A percentile compares a stretch with the other conserved stretches of the same genome.
These are phyloP conservation scores for Solanum pimpinellifolium DNA, from an alignment of 257 asterid species.

Conservation along the genomic window DNA sequence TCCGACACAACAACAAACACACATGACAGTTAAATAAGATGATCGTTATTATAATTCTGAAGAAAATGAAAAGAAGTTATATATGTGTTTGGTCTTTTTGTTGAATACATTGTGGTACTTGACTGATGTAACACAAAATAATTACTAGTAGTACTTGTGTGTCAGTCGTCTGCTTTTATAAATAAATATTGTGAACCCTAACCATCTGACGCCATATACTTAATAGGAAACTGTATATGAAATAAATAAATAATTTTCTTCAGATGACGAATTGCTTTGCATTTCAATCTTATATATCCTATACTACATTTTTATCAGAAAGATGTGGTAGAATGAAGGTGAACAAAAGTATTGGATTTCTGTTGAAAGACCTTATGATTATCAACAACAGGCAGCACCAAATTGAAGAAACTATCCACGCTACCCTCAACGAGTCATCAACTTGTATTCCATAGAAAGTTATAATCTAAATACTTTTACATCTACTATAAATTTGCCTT, in stretches of 20 bases:
- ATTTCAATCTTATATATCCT: neutral
- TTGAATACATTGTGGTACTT: neutral
- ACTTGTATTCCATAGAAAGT: neutral
- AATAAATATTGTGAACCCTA: too few relatives aligned
- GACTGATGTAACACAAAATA: neutral
- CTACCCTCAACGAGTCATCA: neutral
- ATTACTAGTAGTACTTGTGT: neutral
- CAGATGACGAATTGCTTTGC: neutral
- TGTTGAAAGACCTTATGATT: too few relatives aligned
- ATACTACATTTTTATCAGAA: neutral
- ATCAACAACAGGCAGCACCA: too few relatives aligned
- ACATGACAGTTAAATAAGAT: neutral
- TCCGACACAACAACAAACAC: neutral
- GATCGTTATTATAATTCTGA: neutral
- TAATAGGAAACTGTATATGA: neutral
- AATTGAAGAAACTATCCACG: too few relatives aligned
- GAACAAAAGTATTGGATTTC: too few relatives aligned
- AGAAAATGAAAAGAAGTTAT: neutral
- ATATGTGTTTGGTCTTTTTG: neutral
- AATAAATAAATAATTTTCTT: neutral
- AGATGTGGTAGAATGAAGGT: neutral
- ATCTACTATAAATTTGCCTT: neutral
- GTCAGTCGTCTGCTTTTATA: neutral
- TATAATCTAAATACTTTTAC: neutral
- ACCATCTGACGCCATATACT: neutral